phyloP scores from a whole-genome alignment of 495 filamentous ascomycete genomes.

The Terfezia claveryi region DNA sequence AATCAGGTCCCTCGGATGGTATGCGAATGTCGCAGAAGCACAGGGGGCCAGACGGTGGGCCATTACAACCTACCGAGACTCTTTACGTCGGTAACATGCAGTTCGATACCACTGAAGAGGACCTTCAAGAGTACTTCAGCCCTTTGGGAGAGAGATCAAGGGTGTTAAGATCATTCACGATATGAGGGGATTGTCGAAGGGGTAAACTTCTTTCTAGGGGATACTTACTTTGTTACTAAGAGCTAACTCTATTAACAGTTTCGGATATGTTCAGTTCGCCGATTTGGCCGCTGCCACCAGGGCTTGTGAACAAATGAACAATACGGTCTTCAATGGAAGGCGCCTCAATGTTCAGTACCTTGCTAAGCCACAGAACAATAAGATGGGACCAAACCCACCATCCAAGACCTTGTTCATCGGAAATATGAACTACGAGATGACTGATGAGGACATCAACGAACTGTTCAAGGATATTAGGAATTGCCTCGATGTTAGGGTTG shows the following conservation, averaged over 20 bases:
- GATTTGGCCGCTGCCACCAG: slow-evolving; percentile 30
- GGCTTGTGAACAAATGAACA: slow-evolving; percentile 44
- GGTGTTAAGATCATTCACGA: slow-evolving; percentile 39
- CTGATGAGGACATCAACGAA: slow-evolving; percentile 65
- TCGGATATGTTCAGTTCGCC: slow-evolving; percentile 53
- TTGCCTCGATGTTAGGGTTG: slow-evolving; percentile 62
- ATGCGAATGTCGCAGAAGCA: not conserved
- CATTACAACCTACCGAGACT: slow-evolving; percentile 19
- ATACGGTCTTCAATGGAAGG: slow-evolving; percentile 60
- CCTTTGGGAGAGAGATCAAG: slow-evolving; percentile 39
- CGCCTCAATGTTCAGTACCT: slow-evolving; percentile 38
- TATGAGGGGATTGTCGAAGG: slow-evolving; percentile 59
- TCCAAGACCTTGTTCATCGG: slow-evolving; percentile 62
- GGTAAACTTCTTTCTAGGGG: slow-evolving; percentile 32
- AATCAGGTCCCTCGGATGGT: not conserved
- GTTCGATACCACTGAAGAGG: slow-evolving; percentile 55
- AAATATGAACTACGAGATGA: slow-evolving; percentile 74
- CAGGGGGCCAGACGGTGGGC: slow-evolving; percentile 1
- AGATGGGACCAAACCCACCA: slow-evolving; percentile 22
- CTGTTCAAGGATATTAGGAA: slow-evolving; percentile 52
- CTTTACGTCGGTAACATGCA: slow-evolving; percentile 72
- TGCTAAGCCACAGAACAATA: not conserved
- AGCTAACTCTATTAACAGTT: slow-evolving; percentile 28
- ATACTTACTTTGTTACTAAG: slow-evolving; percentile 12
- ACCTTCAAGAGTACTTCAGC: slow-evolving; percentile 43